Conservation (phyloP, 2,329 filamentous ascomycete genomes). For the Ceratocystis papillata region DNA sequence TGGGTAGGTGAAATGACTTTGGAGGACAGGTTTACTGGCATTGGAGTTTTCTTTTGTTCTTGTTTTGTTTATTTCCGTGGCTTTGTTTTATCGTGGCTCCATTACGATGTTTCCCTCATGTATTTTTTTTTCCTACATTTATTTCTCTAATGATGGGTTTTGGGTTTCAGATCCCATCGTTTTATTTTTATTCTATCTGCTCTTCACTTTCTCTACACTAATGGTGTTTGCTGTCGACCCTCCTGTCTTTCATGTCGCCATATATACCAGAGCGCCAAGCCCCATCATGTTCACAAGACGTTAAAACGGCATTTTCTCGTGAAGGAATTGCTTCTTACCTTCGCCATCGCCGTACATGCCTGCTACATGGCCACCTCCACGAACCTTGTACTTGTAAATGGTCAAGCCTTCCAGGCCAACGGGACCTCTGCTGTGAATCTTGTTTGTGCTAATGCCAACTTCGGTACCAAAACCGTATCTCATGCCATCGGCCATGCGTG, state of each 20-base stretch:
- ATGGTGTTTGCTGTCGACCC: too few relatives aligned
- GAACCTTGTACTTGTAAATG: slow-evolving; percentile 93
- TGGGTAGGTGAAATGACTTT: slow-evolving; percentile 13
- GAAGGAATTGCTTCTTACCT: slow-evolving; percentile 48
- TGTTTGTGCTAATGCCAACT: slow-evolving; percentile 97
- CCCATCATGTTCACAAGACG: too few relatives aligned
- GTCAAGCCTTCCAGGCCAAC: slow-evolving; percentile 90
- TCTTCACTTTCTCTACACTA: not conserved
- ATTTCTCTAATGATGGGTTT: not conserved
- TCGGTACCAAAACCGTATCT: slow-evolving; percentile 95
- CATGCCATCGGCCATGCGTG: slow-evolving; percentile 91
- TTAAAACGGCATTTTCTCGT: slow-evolving; percentile 39
- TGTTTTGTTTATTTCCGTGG: slow-evolving; percentile 7
- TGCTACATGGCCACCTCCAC: slow-evolving; percentile 73
- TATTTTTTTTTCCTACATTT: slow-evolving; percentile 9
- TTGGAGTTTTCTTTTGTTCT: slow-evolving; percentile 11
- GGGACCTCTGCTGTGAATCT: slow-evolving; percentile 87
- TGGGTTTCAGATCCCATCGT: not conserved
- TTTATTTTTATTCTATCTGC: slow-evolving; percentile 11
- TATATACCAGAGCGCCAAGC: not conserved
- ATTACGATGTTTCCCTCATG: slow-evolving; percentile 1
- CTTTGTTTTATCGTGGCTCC: not conserved
- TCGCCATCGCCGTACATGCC: slow-evolving; percentile 59
- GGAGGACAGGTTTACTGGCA: not conserved
- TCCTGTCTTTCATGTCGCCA: too few relatives aligned